A percentile compares a stretch with the other conserved stretches of the same genome.
These are phyloP conservation scores for Passalora sequoiae DNA, from an alignment of 2,329 filamentous ascomycete genomes.

Conservation along the genomic window DNA sequence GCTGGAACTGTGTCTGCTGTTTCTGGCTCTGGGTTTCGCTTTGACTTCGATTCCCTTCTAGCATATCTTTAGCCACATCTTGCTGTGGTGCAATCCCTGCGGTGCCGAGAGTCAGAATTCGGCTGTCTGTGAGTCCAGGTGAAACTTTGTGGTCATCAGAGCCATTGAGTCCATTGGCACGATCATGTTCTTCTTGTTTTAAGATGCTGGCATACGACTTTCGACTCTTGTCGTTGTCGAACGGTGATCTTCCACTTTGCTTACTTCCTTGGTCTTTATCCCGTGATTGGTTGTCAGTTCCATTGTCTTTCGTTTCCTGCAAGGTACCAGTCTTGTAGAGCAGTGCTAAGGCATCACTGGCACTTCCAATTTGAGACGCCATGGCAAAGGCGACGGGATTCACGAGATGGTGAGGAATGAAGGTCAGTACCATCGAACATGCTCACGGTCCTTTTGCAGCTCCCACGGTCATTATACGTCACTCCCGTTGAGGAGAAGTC, in stretches of 20 bases:
- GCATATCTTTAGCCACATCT: no score
- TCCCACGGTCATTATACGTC: constrained; percentile 3
- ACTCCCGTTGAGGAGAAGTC: constrained; percentile 2
- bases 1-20: no score
- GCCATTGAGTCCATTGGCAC: neutral
- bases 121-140: constrained; percentile 1
- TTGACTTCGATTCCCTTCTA: no score
- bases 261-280: neutral
- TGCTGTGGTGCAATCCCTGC: constrained; percentile 1
- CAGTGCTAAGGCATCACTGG: constrained; percentile 3
- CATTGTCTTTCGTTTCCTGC: neutral
- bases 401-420: constrained; percentile 3
- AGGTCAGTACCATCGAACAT: constrained; percentile 1
- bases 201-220: neutral
- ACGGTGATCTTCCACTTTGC: neutral
- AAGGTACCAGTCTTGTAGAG: constrained; percentile 4
- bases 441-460: neutral
- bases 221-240: neutral
- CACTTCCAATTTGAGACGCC: constrained; percentile 2
- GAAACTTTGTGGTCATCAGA: neutral
- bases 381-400: constrained; percentile 1
- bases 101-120: neutral
- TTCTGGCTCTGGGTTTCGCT: neutral
- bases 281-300: constrained; percentile 1
- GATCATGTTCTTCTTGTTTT: neutral